Evolutionary conservation across 768 basidiomycete genomes (phyloP).

Genomic region (Podaxis mareebaensis): DNA sequence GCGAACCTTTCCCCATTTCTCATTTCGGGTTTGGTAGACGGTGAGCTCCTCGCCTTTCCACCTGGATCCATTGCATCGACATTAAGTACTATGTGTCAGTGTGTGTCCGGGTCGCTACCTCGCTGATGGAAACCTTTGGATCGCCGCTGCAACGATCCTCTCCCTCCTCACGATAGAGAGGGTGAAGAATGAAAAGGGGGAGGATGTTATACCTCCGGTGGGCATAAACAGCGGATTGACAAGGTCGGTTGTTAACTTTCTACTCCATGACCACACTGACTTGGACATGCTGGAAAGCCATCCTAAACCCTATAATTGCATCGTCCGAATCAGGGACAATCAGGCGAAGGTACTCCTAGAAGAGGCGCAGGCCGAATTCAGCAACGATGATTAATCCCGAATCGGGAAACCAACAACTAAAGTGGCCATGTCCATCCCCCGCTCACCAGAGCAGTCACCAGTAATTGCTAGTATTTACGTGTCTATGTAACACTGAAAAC

Average conservation of each 20-base stretch:
- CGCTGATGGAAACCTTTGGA: conserved; percentile 1
- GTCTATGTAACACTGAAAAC: no score
- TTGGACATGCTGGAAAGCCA: not conserved
- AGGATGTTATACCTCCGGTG: not conserved
- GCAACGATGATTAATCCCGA: not conserved
- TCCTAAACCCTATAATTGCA: conserved; percentile 1
- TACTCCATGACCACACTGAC: not conserved
- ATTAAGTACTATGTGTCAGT: not conserved
- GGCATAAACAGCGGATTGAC: not conserved
- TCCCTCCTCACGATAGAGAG: not conserved
- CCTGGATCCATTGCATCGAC: not conserved
- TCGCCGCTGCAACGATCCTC: conserved; percentile 2
- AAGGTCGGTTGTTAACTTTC: not conserved
- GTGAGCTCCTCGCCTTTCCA: not conserved
- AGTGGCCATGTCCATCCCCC: no score
- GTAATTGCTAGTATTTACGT: not conserved
- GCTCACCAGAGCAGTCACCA: not conserved
- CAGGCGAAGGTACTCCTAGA: not conserved
- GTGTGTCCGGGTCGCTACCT: conserved; percentile 10
- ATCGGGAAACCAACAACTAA: no score
- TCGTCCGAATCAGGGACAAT: not conserved
- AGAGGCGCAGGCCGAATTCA: not conserved
- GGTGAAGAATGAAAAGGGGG: not conserved
- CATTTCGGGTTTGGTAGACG: conserved; percentile 10
- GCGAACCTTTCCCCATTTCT: not conserved